Percentiles rank a stretch among this genome's conserved stretches.
phyloP scores from a whole-genome alignment of 129 eudicot species.

The Chrysanthemum lavandulifolium region DNA sequence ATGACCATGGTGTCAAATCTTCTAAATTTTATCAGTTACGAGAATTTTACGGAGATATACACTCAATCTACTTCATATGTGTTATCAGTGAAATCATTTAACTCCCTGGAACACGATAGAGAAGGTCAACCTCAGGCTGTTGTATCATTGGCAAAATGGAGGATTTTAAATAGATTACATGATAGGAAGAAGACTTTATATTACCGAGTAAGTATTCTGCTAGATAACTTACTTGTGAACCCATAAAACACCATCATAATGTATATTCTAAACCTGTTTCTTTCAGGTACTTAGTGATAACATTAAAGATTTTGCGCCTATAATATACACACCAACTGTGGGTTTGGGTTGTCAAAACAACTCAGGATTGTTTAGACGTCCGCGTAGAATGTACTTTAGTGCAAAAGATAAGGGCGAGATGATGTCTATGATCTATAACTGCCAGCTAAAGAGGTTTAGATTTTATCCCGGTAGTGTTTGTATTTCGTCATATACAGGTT shows the following conservation, averaged over 20 bases:
- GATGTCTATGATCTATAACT: no score
- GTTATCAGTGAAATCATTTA: slow-evolving; percentile 80
- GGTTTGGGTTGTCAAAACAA: no score
- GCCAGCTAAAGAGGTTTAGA: slow-evolving; percentile 14
- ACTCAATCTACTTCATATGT: slow-evolving; percentile 1
- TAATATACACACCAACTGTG: no score
- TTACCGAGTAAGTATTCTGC: slow-evolving; percentile 68
- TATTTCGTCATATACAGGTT: no score
- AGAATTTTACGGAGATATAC: slow-evolving; percentile 10
- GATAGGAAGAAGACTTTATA: slow-evolving; percentile 96
- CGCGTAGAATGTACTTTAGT: no score
- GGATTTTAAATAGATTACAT: slow-evolving; percentile 91
- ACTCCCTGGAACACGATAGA: slow-evolving; percentile 82
- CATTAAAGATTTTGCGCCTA: slow-evolving; percentile 88
- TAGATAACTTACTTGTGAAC: slow-evolving; percentile 14
- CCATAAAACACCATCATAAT: slow-evolving; percentile 1
- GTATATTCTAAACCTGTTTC: slow-evolving; percentile 10
- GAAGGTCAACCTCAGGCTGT: slow-evolving; percentile 63
- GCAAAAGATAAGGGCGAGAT: no score
- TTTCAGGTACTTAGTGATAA: slow-evolving; percentile 90
- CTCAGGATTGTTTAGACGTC: no score
- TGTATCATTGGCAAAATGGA: slow-evolving; percentile 89
- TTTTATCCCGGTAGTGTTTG: no score
- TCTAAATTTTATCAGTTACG: not conserved
- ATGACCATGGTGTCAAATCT: not conserved